phyloP scores from a whole-genome alignment of 257 asterid species.

The Pogostemon cablin region DNA sequence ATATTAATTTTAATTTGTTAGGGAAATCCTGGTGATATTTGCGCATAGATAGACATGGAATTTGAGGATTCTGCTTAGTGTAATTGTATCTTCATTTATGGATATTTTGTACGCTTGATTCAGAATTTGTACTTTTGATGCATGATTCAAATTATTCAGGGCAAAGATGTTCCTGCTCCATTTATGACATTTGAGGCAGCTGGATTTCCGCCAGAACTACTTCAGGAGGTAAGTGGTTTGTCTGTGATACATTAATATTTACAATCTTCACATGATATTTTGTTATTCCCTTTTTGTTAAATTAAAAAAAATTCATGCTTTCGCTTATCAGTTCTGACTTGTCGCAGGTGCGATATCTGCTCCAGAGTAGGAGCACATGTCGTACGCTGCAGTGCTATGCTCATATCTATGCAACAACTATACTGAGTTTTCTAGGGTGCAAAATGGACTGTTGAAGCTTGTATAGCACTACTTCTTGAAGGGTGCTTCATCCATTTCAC shows the following conservation, averaged over 20 bases:
- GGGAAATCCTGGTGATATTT: background rate
- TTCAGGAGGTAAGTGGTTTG: slow-evolving; percentile 75
- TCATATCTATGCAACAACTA: slow-evolving; percentile 76
- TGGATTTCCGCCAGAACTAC: slow-evolving; percentile 91
- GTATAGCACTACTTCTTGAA: slow-evolving; percentile 72
- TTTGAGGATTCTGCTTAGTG: slow-evolving; percentile 14
- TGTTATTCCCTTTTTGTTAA: slow-evolving; percentile 32
- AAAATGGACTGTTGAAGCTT: slow-evolving; percentile 93
- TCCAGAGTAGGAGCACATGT: slow-evolving; percentile 99
- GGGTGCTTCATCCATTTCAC: slow-evolving; percentile 87
- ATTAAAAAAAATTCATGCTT: slow-evolving; percentile 43
- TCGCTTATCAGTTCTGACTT: slow-evolving; percentile 81
- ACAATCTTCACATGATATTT: slow-evolving; percentile 17
- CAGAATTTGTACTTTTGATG: slow-evolving; percentile 31
- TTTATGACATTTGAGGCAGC: slow-evolving; percentile 89
- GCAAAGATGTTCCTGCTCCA: slow-evolving; percentile 91
- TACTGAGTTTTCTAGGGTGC: slow-evolving; percentile 97
- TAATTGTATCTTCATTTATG: background rate
- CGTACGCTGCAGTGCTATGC: slow-evolving; percentile 99
- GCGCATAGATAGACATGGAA: background rate
- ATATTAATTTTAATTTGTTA: background rate
- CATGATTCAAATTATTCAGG: slow-evolving; percentile 50
- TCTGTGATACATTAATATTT: slow-evolving; percentile 20
- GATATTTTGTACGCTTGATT: slow-evolving; percentile 15
- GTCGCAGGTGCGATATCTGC: slow-evolving; percentile 99